These are phyloP conservation scores for Phytopythium montanum DNA, from an alignment of 352 stramenopile genomes.

Conservation along the genomic window DNA sequence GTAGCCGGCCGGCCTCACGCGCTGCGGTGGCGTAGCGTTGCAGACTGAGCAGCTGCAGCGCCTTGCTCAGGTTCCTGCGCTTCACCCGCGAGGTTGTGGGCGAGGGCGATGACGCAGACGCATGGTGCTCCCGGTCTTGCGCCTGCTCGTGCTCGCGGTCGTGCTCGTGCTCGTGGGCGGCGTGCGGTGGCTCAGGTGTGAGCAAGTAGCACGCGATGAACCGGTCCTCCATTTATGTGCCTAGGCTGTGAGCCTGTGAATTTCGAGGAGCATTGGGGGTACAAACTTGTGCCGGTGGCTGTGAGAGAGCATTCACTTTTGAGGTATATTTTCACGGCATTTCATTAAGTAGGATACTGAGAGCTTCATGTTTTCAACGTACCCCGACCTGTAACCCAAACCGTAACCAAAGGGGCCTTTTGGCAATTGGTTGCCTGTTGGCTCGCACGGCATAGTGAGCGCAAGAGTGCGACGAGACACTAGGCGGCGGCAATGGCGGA, in stretches of 20 bases:
- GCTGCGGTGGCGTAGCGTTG: slow-evolving; percentile 48
- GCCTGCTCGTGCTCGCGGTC: background rate
- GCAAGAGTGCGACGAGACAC: background rate
- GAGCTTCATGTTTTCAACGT: too few relatives aligned
- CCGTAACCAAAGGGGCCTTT: too few relatives aligned
- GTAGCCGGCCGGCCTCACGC: slow-evolving; percentile 28
- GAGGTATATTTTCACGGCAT: background rate
- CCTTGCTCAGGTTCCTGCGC: slow-evolving; percentile 71
- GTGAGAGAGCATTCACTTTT: background rate
- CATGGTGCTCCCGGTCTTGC: background rate
- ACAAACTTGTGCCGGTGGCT: background rate
- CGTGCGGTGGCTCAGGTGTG: too few relatives aligned
- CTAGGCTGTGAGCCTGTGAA: slow-evolving; percentile 25
- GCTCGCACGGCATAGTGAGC: background rate
- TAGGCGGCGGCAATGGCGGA: slow-evolving; percentile 10
- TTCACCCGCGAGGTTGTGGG: slow-evolving; percentile 28
- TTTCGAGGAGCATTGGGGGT: background rate
- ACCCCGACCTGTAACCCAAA: too few relatives aligned
- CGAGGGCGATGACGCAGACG: background rate
- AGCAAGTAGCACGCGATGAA: too few relatives aligned
- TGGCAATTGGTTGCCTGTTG: background rate
- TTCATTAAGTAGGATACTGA: too few relatives aligned
- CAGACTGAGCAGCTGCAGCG: slow-evolving; percentile 56
- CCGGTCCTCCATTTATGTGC: too few relatives aligned
- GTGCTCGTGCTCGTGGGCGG: too few relatives aligned